Conservation (phyloP, 208 protist genomes). For the Wallacemonas rigidus region DNA sequence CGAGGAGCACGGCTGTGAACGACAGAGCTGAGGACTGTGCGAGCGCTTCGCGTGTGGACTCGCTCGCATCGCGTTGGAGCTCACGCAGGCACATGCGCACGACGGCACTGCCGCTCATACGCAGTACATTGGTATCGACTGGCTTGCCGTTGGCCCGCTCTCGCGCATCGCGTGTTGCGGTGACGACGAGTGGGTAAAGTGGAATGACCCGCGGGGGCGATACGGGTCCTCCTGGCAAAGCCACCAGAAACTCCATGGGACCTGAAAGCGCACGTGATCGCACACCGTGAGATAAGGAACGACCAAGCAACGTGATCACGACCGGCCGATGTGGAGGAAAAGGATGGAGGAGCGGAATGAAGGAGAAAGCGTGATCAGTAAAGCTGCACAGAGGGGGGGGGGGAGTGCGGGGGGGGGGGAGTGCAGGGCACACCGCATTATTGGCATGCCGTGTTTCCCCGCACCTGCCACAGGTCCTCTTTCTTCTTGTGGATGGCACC, state of each 20-base stretch:
- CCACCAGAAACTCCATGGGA: constrained; percentile 35
- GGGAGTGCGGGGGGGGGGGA: too few relatives aligned
- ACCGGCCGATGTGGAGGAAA: too few relatives aligned
- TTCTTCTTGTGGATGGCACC: too few relatives aligned
- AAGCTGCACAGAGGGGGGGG: too few relatives aligned
- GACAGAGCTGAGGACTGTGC: constrained; percentile 27
- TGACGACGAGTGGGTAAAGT: constrained; percentile 21
- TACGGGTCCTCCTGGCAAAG: constrained; percentile 24
- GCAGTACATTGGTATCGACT: constrained; percentile 5
- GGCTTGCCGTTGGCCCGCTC: constrained; percentile 16
- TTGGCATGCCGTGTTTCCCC: too few relatives aligned
- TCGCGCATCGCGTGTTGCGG: constrained; percentile 14
- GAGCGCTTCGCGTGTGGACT: constrained; percentile 18
- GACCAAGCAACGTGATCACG: too few relatives aligned
- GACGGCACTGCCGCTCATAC: constrained; percentile 20
- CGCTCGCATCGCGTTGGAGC: constrained; percentile 13
- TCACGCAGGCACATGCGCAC: constrained; percentile 14
- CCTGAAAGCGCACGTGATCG: too few relatives aligned
- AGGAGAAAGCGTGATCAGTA: too few relatives aligned
- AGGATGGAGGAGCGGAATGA: too few relatives aligned
- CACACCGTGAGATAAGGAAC: too few relatives aligned
- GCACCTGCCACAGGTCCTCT: too few relatives aligned
- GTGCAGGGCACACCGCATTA: too few relatives aligned
- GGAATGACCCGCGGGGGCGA: constrained; percentile 17
- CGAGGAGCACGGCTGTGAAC: constrained; percentile 29